Percentiles rank a stretch among this genome's conserved stretches.
phyloP scores from a whole-genome alignment of 768 basidiomycete species.

The Leccinum variicolor region DNA sequence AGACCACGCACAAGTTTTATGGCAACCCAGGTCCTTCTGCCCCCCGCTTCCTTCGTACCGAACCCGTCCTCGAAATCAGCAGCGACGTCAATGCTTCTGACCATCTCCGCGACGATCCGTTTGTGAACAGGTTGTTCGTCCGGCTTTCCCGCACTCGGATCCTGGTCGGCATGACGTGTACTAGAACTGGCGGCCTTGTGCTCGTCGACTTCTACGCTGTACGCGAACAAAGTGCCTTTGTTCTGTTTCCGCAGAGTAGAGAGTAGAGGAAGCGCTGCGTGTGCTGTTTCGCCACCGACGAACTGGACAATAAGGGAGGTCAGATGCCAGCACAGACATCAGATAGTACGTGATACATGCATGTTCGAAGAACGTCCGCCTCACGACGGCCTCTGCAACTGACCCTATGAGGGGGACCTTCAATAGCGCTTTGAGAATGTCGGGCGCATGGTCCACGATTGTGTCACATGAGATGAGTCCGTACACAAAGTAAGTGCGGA shows the following conservation, averaged over 20 bases:
- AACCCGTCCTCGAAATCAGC: slow-evolving; percentile 72
- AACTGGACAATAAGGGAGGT: slow-evolving; percentile 47
- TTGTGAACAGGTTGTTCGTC: slow-evolving; percentile 45
- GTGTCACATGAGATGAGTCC: slow-evolving; percentile 72
- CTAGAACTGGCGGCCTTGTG: slow-evolving; percentile 40
- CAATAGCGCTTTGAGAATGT: slow-evolving; percentile 51
- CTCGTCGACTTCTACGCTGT: slow-evolving; percentile 84
- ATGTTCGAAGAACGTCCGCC: slow-evolving; percentile 84
- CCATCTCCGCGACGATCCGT: slow-evolving; percentile 69
- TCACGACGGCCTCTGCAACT: slow-evolving; percentile 65
- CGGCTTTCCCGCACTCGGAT: background rate
- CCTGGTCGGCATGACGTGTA: background rate
- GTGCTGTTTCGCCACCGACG: slow-evolving; percentile 83
- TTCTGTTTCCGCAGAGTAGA: slow-evolving; percentile 58
- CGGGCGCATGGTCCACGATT: slow-evolving; percentile 74
- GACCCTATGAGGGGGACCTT: slow-evolving; percentile 53
- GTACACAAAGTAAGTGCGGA: slow-evolving; percentile 81
- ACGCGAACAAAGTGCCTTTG: slow-evolving; percentile 75
- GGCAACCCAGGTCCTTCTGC: slow-evolving; percentile 77
- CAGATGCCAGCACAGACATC: background rate
- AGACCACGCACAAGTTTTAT: slow-evolving; percentile 64
- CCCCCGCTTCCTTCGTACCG: slow-evolving; percentile 22
- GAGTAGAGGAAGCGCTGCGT: slow-evolving; percentile 64
- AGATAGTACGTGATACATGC: slow-evolving; percentile 33
- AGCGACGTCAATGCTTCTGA: slow-evolving; percentile 71